Evolutionary conservation across 2,329 filamentous ascomycete genomes (phyloP).

Genomic region (Ustulina deusta): DNA sequence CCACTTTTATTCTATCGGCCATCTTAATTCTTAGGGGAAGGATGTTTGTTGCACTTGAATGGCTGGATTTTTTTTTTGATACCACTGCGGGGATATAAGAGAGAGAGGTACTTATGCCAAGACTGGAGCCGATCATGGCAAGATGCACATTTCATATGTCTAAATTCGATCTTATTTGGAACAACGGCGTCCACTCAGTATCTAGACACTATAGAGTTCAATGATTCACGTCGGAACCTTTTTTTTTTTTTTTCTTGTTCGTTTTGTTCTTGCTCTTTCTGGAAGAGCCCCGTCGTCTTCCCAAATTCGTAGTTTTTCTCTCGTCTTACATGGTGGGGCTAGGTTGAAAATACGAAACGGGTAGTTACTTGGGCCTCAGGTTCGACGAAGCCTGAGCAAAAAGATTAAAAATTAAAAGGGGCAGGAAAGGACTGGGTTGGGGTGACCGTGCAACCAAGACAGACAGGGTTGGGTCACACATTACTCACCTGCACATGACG

Average conservation of each 20-base stretch:
- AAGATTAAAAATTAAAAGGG: not conserved
- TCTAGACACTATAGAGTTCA: constrained; percentile 42
- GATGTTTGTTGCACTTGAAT: constrained; percentile 37
- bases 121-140: constrained; percentile 28
- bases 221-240: constrained; percentile 35
- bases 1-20: constrained; percentile 31
- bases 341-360: not conserved
- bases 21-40: constrained; percentile 38
- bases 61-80: constrained; percentile 27
- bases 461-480: too few species aligned
- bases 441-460: not conserved
- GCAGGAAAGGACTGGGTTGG: not conserved
- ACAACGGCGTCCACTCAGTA: constrained; percentile 35
- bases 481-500: constrained; percentile 27
- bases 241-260: too few species aligned
- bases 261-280: too few species aligned
- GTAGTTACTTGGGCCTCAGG: not conserved
- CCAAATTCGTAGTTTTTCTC: too few species aligned
- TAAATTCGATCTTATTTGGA: constrained; percentile 33
- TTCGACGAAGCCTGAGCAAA: not conserved
- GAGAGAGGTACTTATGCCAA: constrained; percentile 21
- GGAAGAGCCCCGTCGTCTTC: too few species aligned
- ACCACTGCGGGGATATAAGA: constrained; percentile 35
- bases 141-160: constrained; percentile 44
- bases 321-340: not conserved